These are phyloP conservation scores for Euphorbia pulcherrima DNA, from an alignment of 345 rosid species.

Conservation along the genomic window DNA sequence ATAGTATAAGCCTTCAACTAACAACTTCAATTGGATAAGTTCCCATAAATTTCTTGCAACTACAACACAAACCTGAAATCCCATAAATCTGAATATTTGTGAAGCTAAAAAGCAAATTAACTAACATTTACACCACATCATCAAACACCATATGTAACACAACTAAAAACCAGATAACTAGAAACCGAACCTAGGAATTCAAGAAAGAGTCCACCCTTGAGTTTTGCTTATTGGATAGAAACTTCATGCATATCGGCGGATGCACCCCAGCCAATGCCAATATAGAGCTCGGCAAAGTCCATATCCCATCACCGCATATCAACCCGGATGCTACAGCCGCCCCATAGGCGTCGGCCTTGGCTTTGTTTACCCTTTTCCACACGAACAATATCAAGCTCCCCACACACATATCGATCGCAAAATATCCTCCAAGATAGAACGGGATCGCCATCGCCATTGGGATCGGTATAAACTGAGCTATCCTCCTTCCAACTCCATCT, in stretches of 20 bases:
- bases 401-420: constrained; percentile 79
- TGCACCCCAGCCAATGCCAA: constrained; percentile 52
- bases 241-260: constrained; percentile 88
- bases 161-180: background rate
- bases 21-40: too few relatives aligned
- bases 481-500: constrained; percentile 37
- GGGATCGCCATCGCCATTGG: constrained; percentile 96
- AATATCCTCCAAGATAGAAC: constrained; percentile 69
- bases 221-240: constrained; percentile 50
- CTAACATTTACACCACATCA: background rate
- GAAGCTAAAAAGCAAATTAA: too few relatives aligned
- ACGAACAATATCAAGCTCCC: constrained; percentile 68
- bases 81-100: background rate
- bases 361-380: constrained; percentile 60
- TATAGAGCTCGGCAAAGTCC: constrained; percentile 70
- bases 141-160: background rate
- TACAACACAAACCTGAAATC: background rate
- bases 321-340: constrained; percentile 83
- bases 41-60: background rate
- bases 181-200: constrained; percentile 1
- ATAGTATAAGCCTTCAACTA: too few relatives aligned
- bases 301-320: constrained; percentile 78
- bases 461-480: constrained; percentile 52
- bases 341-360: constrained; percentile 59
- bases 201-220: constrained; percentile 49